Percentiles rank a stretch among this genome's conserved stretches.
phyloP scores from a whole-genome alignment of 257 asterid genomes.

The Solanum verrucosum region DNA sequence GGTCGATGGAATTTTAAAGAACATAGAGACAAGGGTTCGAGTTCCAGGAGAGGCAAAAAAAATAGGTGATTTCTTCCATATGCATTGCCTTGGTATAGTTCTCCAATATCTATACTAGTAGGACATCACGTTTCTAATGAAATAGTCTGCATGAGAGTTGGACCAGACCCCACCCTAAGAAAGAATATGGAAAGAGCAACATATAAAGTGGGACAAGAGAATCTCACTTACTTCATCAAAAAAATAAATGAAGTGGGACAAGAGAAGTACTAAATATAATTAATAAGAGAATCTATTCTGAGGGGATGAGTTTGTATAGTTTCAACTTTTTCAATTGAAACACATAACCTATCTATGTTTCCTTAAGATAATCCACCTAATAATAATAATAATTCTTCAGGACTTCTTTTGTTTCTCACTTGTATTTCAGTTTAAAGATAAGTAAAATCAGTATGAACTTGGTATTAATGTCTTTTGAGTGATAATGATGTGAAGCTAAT shows the following conservation, averaged over 20 bases:
- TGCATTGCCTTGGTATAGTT: background rate
- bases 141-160: background rate
- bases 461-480: background rate
- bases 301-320: background rate
- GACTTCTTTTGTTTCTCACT: background rate
- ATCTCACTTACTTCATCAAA: background rate
- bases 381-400: background rate
- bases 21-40: background rate
- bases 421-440: background rate
- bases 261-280: background rate
- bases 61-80: background rate
- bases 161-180: background rate
- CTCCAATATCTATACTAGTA: background rate
- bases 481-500: background rate
- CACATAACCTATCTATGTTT: background rate
- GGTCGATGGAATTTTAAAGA: background rate
- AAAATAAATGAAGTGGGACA: background rate
- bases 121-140: background rate
- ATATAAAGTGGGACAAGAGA: background rate
- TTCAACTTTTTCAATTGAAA: background rate
- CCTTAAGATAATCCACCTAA: background rate
- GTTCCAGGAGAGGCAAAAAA: background rate
- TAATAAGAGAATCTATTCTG: background rate
- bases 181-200: background rate
- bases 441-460: background rate